Base-by-base conservation (phyloP, 2,329 filamentous ascomycete genomes). In the Scolecobasidium constrictum region DNA sequence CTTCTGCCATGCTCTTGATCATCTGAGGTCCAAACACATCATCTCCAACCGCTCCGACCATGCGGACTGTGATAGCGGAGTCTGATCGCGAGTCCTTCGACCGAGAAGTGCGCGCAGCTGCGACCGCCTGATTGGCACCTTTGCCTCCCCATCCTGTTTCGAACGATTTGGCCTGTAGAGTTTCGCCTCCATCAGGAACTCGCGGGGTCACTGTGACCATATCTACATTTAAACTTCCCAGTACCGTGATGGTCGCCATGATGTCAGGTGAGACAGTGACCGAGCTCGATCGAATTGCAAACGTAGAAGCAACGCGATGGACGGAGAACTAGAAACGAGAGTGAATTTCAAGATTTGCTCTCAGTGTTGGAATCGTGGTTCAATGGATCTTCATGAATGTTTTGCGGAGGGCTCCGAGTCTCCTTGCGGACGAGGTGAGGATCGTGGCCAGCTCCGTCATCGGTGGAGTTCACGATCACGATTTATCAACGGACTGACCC, bases 171-270 rank as follows among this genome's bases (percentile, higher is more conserved):
- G 86, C 76, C 2, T 84, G 88, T 40, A 96, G 72, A 3, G 90
- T 96, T 65, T 98, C 90, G 51, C 90, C 92, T 1, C 83, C 80
- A 1, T 73, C 67, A 1, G 92, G 90, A 49, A 94, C 78, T 49
- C 90, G 85, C 4, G 85, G 71, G 23, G 92, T 92, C 54, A 86
- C 80, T 33, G 86, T 88, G 49, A 94, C 85, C 49, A 96, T 80
- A 67, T 98, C 90, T 59, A 86, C 85, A 66, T 96, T 96, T 47
- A 98, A 78, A 23, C 90, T 96, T 53, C 90, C 90, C 52, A 96
- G 79, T 48, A 95, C 76, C 49, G 83, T 81, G 60, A 96, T 92
- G 18, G 15, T 20, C 2, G 43, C 35, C 42, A 44, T 44, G 20
- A n/a, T 39, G 26, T 31, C 26, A n/a, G n/a, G n/a, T n/a, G n/a